Conservation (phyloP, 345 rosid genomes). For the Tarenaya hassleriana region DNA sequence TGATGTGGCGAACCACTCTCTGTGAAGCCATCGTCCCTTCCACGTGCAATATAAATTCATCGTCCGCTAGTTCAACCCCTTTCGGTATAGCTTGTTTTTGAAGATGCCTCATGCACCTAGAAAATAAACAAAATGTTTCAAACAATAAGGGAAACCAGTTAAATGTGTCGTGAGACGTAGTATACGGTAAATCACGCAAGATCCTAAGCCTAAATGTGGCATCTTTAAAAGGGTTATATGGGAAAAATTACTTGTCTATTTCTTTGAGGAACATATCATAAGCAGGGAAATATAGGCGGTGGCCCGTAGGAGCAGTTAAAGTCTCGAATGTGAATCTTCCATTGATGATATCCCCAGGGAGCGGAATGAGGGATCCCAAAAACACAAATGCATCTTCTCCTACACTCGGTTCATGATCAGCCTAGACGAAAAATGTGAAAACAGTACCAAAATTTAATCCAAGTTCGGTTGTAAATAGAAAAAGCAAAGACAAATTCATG, state of each 20-base stretch:
- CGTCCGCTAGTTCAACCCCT: slow-evolving; percentile 66
- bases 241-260: slow-evolving; percentile 47
- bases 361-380: slow-evolving; percentile 63
- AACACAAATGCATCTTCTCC: slow-evolving; percentile 85
- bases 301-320: slow-evolving; percentile 61
- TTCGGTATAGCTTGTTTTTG: slow-evolving; percentile 65
- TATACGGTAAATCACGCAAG: neutral
- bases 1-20: slow-evolving; percentile 78
- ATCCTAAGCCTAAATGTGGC: neutral
- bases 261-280: slow-evolving; percentile 69
- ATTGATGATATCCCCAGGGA: slow-evolving; percentile 55
- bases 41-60: slow-evolving; percentile 80
- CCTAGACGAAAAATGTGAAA: slow-evolving; percentile 46
- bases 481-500: too few species aligned
- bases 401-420: slow-evolving; percentile 56
- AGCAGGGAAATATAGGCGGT: slow-evolving; percentile 73
- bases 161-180: too few species aligned
- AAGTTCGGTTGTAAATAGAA: too few species aligned
- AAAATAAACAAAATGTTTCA: neutral
- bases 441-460: neutral
- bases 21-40: slow-evolving; percentile 83
- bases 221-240: neutral
- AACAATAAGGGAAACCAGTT: slow-evolving; percentile 3
- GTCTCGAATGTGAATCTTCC: slow-evolving; percentile 85
- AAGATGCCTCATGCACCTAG: slow-evolving; percentile 67